Percentiles rank a stretch among this genome's conserved stretches.
Evolutionary conservation across 1,139 yeast species (phyloP).

Genomic region (Magnusiomyces sp.): DNA sequence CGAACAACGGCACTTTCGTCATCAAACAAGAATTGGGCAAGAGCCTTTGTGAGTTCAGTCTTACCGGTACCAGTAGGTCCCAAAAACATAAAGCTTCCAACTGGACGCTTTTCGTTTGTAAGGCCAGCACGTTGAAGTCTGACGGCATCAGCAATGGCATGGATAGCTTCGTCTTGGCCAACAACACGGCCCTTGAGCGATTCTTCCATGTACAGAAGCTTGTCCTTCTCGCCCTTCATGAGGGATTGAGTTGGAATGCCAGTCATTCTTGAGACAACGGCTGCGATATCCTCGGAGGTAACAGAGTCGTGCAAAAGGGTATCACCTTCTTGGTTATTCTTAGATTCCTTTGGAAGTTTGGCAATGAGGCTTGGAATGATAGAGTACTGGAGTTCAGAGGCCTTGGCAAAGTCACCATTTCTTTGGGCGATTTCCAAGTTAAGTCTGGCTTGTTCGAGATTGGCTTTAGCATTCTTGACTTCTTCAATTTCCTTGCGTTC

Average conservation of each 20-base stretch:
- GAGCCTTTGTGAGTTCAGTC: slow-evolving; percentile 84
- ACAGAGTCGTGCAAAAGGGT: slow-evolving; percentile 81
- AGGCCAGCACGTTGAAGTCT: slow-evolving; percentile 94
- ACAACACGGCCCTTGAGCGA: slow-evolving; percentile 69
- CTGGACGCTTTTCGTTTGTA: slow-evolving; percentile 88
- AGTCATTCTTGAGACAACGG: slow-evolving; percentile 87
- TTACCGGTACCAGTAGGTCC: slow-evolving; percentile 99
- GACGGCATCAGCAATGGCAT: slow-evolving; percentile 86
- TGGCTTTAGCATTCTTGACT: slow-evolving; percentile 69
- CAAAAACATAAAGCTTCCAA: slow-evolving; percentile 89
- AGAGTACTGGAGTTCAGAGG: slow-evolving; percentile 83
- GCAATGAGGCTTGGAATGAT: slow-evolving; percentile 71
- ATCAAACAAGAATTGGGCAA: slow-evolving; percentile 86
- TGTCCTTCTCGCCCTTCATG: slow-evolving; percentile 90
- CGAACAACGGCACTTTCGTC: slow-evolving; percentile 79
- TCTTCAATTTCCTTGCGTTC: slow-evolving; percentile 69
- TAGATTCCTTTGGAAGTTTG: slow-evolving; percentile 44
- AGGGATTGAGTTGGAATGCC: slow-evolving; percentile 92
- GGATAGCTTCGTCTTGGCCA: slow-evolving; percentile 93
- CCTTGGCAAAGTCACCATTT: slow-evolving; percentile 75
- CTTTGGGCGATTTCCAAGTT: slow-evolving; percentile 79
- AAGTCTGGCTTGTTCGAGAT: slow-evolving; percentile 72
- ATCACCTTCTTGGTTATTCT: slow-evolving; percentile 19
- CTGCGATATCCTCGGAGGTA: slow-evolving; percentile 86
- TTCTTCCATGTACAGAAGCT: slow-evolving; percentile 77